Conservation (phyloP, 805 yeast genomes). For the Brettanomyces custersianus region DNA sequence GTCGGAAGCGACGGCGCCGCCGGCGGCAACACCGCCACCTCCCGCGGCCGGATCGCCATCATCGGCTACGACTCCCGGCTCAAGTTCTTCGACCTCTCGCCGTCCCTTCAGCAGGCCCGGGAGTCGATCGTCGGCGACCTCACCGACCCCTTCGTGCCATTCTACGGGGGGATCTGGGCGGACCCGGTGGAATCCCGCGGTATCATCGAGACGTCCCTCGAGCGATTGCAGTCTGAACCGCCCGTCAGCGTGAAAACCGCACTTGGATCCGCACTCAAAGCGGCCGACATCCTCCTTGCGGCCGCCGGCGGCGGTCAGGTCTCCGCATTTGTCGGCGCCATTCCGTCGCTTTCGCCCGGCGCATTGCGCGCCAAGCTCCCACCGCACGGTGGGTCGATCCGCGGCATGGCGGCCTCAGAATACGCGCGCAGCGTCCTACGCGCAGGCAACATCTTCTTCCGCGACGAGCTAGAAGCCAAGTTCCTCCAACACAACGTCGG, state of each 20-base stretch:
- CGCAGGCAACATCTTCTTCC: conserved; percentile 55
- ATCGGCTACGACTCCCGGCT: conserved; percentile 66
- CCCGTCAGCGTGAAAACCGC: conserved; percentile 55
- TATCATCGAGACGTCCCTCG: conserved; percentile 63
- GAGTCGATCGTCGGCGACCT: conserved; percentile 60
- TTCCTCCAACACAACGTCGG: conserved; percentile 56
- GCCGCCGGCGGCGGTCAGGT: conserved; percentile 79
- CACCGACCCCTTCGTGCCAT: conserved; percentile 76
- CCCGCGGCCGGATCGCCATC: conserved; percentile 65
- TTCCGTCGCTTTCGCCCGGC: conserved; percentile 84
- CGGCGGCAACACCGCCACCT: conserved; percentile 48
- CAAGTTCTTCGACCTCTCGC: conserved; percentile 63
- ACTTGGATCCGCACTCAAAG: conserved; percentile 69
- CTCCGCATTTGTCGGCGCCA: conserved; percentile 50
- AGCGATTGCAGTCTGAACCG: conserved; percentile 45
- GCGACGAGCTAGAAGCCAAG: conserved; percentile 43
- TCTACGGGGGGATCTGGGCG: conserved; percentile 63
- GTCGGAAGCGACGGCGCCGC: conserved; percentile 20
- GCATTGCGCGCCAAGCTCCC: conserved; percentile 37
- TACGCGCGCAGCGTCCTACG: conserved; percentile 40
- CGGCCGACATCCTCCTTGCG: conserved; percentile 54
- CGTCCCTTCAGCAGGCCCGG: conserved; percentile 45
- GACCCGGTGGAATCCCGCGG: conserved; percentile 60
- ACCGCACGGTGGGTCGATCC: background rate
- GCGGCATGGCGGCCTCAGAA: conserved; percentile 30